phyloP scores from a whole-genome alignment of 208 protist species.

The Trypanosoma boissoni region DNA sequence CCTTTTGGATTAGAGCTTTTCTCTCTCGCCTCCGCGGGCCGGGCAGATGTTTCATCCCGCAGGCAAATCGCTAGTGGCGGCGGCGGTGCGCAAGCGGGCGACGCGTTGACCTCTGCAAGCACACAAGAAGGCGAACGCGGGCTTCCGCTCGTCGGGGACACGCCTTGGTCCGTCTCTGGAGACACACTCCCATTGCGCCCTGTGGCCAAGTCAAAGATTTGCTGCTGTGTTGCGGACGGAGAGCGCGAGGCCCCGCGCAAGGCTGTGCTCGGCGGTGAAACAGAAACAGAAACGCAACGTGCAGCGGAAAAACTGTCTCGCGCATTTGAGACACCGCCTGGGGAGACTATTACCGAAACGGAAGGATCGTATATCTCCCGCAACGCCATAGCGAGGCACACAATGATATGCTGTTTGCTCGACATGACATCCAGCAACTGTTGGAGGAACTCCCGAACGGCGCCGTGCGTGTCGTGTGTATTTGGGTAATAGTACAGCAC shows the following conservation, averaged over 20 bases:
- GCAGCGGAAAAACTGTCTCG: not conserved
- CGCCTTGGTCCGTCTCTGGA: not conserved
- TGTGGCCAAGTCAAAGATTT: too few species aligned
- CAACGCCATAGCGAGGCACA: constrained; percentile 16
- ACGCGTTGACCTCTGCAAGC: not conserved
- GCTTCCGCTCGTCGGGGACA: constrained; percentile 10
- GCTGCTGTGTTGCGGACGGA: not conserved
- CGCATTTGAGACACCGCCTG: not conserved
- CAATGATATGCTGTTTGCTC: constrained; percentile 21
- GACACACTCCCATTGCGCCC: not conserved
- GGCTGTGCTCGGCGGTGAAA: constrained; percentile 15
- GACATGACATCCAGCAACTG: constrained; percentile 25
- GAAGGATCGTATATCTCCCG: constrained; percentile 12
- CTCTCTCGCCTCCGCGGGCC: not conserved
- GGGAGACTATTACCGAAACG: not conserved
- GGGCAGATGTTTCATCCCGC: not conserved
- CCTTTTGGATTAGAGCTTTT: not conserved
- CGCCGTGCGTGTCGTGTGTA: not conserved
- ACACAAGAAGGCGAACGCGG: constrained; percentile 12
- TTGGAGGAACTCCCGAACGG: constrained; percentile 11
- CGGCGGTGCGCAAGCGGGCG: not conserved
- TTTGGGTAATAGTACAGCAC: constrained; percentile 1
- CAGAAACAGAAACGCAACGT: constrained; percentile 15
- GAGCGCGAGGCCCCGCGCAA: not conserved
- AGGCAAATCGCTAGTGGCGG: constrained; percentile 13